Evolutionary conservation across 306 rosid species (phyloP).

Genomic region (Casuarina equisetifolia): DNA sequence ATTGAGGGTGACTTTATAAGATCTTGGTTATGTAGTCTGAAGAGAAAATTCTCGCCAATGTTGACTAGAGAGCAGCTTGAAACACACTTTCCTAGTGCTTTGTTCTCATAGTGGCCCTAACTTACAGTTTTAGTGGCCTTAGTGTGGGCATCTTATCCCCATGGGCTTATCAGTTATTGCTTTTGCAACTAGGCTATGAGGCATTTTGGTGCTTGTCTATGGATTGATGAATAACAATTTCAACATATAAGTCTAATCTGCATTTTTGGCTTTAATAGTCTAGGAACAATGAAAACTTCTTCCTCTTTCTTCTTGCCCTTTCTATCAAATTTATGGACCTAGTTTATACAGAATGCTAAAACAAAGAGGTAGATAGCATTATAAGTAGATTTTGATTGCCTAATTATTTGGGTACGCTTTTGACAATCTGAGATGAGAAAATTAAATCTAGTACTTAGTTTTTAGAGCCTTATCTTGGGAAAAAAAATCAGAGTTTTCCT

Average conservation of each 20-base stretch:
- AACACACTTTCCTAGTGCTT: too few relatives aligned
- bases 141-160: too few relatives aligned
- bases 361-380: not conserved
- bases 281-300: not conserved
- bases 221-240: too few relatives aligned
- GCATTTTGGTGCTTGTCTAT: too few relatives aligned
- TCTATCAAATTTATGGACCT: not conserved
- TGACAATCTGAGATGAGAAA: not conserved
- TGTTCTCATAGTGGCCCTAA: too few relatives aligned
- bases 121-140: too few relatives aligned
- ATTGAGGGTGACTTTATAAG: not conserved
- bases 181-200: too few relatives aligned
- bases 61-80: too few relatives aligned
- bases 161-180: too few relatives aligned
- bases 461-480: not conserved
- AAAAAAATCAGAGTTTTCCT: not conserved
- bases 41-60: not conserved
- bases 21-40: not conserved
- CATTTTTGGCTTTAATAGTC: not conserved
- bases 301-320: not conserved
- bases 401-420: not conserved
- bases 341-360: not conserved
- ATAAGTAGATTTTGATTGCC: not conserved
- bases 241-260: not conserved
- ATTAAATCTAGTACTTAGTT: not conserved